Base-by-base conservation (phyloP, 169 alveolate genomes). In the Eimeria tenella region DNA sequence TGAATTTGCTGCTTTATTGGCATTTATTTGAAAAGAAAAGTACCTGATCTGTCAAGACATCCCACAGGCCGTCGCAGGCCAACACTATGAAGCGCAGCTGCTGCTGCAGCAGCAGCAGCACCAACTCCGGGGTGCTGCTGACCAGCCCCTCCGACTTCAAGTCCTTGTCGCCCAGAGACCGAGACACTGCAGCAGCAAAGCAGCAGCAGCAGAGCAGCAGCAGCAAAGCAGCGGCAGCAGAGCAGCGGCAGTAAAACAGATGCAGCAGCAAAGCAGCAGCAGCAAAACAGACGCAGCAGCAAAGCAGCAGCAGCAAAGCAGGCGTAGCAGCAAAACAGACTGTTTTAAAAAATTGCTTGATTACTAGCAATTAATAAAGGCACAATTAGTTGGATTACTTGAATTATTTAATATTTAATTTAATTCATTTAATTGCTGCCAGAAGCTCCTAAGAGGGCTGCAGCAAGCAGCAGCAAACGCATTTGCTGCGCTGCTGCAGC, bases 51-150 rank as follows among this genome's bases (percentile, higher is more conserved):
- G 97, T 97, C 71, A 98, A 96, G 88, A 99, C 98, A 95, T 99
- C 99, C 99, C 99, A 99, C 21, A 99, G 98, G 7, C 99, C 99
- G 96, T 99, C 99, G 96, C 99, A 99, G 21, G 99, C 99, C 90
- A 99, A 96, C 70, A 99, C 96, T 74, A 99, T 95, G 96, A 99
- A 98, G 93, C 98, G 99, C 87, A 98, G 98, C 49, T 98, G 97
- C 13, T 94, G 95, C 0, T 97, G 95, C 77, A 98, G 93, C 15
- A 97, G 96, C 79, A 96, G 96, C 13, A 96, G 96, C 49, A 98
- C 93, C 49, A 98, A 97, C 79, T 99, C 99, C 15, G 99, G 99
- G 88, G 95, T 94, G 17, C 99, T 99, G 6, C 21, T 55, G 52
- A 91, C 31, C 75, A 91, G 60, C 23, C 79, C 60, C 74, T 68